Evolutionary conservation across 192 early-diverging fungal species (phyloP).

Genomic region (Hyaloraphidium curvatum): DNA sequence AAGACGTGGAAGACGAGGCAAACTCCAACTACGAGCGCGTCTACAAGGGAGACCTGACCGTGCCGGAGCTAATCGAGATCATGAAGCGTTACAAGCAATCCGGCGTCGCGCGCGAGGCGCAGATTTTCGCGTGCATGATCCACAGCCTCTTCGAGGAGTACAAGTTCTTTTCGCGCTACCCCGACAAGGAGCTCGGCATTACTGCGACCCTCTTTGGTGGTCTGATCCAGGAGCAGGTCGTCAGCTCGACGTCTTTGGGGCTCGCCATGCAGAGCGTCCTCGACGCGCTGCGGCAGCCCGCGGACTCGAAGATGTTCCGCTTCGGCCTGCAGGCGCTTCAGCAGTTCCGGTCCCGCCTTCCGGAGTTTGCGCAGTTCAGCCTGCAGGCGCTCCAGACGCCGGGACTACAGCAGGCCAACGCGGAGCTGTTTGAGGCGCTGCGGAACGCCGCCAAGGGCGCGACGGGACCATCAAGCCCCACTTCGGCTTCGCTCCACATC

Average conservation of each 20-base stretch:
- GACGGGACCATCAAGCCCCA: neutral
- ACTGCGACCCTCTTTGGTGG: slow-evolving; percentile 80
- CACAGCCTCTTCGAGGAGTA: slow-evolving; percentile 93
- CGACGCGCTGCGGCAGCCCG: slow-evolving; percentile 60
- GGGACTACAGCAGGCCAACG: slow-evolving; percentile 53
- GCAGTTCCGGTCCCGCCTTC: slow-evolving; percentile 63
- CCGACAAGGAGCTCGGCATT: slow-evolving; percentile 72
- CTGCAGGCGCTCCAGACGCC: slow-evolving; percentile 61
- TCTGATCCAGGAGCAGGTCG: slow-evolving; percentile 73
- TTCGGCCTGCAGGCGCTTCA: slow-evolving; percentile 77
- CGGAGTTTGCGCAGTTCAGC: slow-evolving; percentile 83
- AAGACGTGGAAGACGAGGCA: slow-evolving; percentile 56
- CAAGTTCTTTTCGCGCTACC: slow-evolving; percentile 84
- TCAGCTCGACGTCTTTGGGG: slow-evolving; percentile 57
- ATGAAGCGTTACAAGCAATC: slow-evolving; percentile 67
- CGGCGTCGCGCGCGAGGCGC: slow-evolving; percentile 46
- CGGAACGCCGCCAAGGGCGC: neutral
- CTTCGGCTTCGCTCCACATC: neutral
- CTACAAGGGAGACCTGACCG: slow-evolving; percentile 56
- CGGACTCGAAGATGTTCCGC: slow-evolving; percentile 61
- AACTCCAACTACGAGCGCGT: slow-evolving; percentile 56
- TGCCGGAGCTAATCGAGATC: slow-evolving; percentile 67
- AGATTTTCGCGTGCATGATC: slow-evolving; percentile 75
- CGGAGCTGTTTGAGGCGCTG: slow-evolving; percentile 27
- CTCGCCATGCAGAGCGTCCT: slow-evolving; percentile 77